Base-by-base conservation (phyloP, 176 grass and related monocot genomes). In the Paspalum notatum region DNA sequence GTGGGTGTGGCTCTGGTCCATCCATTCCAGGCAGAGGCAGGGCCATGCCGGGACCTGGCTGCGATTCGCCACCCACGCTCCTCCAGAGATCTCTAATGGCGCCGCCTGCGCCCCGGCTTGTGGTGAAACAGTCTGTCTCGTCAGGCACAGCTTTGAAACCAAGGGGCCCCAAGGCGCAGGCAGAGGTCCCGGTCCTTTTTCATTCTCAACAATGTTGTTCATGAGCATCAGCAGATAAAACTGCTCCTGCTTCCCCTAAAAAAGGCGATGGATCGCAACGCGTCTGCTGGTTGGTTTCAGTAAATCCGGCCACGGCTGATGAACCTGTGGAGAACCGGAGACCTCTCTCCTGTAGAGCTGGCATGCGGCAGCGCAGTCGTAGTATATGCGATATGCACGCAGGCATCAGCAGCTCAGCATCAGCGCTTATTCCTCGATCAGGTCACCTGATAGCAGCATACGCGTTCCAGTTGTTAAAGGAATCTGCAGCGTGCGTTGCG, bases 61-160 rank as follows among this genome's bases (percentile, higher is more conserved):
- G 40, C 25, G 58, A 49, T 61, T 21, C 80, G 62, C 68, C 67
- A 38, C 26, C 68, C 67, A 38, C 26, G 18, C 68, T 74, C 20
- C 56, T 63, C n/a, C 56, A 62, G n/a, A 9, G 10, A 60, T 43
- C 32, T 61, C 25, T 45, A 62, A 21, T 67, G 62, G 38, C 47
- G 1, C 20, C 46, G 12, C 48, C 25, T 54, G 77, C n/a, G 51
- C 39, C 12, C 54, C 39, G 0, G 39, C 6, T n/a, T 20, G 20
- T 25, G 42, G n/a, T 5, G 38, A 59, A 25, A 22, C 39, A 59
- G 18, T 5, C 46, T 52, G 38, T 1, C 48, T 6, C n/a, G 47
- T 18, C 46, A 51, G 50, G 22, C 5, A 40, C 25, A 20, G 67
- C 17, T 72, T 51, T 50, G 20, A 72, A 50, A 78, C 50, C 21